Conservation (phyloP, 441 rosid species). For the Omphalea diandra region DNA sequence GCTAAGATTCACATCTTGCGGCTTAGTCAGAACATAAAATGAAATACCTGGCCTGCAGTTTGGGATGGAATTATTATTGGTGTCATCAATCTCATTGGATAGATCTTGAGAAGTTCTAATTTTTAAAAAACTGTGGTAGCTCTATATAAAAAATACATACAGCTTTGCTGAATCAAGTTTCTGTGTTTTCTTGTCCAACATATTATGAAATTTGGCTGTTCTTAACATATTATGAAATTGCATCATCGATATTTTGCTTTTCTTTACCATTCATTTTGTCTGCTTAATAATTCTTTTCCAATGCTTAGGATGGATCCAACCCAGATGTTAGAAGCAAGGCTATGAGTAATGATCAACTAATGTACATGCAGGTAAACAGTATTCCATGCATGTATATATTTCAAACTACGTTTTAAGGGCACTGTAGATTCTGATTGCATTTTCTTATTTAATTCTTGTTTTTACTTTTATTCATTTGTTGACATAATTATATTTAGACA, state of each 20-base stretch:
- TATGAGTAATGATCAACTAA: slow-evolving; percentile 73
- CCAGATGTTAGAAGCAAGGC: slow-evolving; percentile 67
- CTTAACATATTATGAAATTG: not conserved
- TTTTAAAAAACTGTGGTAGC: not conserved
- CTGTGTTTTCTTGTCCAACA: not conserved
- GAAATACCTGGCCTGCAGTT: not conserved
- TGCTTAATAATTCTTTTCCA: slow-evolving; percentile 10
- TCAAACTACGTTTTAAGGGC: not conserved
- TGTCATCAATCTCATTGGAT: not conserved
- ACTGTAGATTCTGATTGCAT: not conserved
- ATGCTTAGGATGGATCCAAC: slow-evolving; percentile 75
- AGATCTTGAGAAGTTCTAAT: not conserved
- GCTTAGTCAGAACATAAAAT: not conserved
- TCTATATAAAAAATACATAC: not conserved
- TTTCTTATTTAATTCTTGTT: not conserved
- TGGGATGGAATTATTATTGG: not conserved
- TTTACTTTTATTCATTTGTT: not conserved
- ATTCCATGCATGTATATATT: slow-evolving; percentile 5
- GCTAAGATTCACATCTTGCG: not conserved
- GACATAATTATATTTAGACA: not conserved
- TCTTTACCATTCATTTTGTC: not conserved
- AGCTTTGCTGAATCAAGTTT: not conserved
- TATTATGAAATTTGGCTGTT: not conserved
- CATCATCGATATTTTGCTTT: not conserved
- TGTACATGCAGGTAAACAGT: slow-evolving; percentile 72